A percentile compares a stretch with the other conserved stretches of the same genome.
phyloP scores from a whole-genome alignment of 768 basidiomycete species.

The Suillus bovinus region DNA sequence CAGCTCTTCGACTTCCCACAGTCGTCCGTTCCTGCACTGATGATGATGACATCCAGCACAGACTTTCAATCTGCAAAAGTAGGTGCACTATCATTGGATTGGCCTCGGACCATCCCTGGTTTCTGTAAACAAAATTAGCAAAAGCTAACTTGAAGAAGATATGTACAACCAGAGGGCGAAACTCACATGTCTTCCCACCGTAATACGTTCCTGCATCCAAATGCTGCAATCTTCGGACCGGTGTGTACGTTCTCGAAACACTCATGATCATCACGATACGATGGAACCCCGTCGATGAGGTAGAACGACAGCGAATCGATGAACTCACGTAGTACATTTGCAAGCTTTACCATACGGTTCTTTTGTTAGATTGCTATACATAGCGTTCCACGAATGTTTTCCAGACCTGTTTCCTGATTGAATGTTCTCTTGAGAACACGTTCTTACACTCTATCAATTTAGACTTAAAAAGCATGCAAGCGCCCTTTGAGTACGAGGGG shows the following conservation, averaged over 20 bases:
- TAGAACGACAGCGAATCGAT: conserved; percentile 1
- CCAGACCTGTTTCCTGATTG: not conserved
- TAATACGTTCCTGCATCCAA: conserved; percentile 7
- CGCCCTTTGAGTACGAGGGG: not conserved
- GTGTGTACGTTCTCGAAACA: not conserved
- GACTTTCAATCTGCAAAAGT: not conserved
- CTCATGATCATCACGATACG: conserved; percentile 7
- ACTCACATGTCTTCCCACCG: conserved; percentile 9
- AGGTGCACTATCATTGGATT: conserved; percentile 1
- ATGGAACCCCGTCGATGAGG: not conserved
- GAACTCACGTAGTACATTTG: not conserved
- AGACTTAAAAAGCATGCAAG: not conserved
- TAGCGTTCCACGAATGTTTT: not conserved
- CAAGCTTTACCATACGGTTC: not conserved
- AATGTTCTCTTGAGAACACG: not conserved
- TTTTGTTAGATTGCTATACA: conserved; percentile 2
- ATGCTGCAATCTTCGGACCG: conserved; percentile 5
- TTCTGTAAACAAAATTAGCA: conserved; percentile 9
- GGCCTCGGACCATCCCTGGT: conserved; percentile 4
- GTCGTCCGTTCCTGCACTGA: not conserved
- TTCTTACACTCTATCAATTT: not conserved
- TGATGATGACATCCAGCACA: not conserved
- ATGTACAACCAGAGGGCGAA: conserved; percentile 7
- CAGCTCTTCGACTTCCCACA: not conserved
- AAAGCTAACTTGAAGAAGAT: not conserved